Evolutionary conservation across 129 eudicot species (phyloP).

Genomic region (Lonicera japonica): DNA sequence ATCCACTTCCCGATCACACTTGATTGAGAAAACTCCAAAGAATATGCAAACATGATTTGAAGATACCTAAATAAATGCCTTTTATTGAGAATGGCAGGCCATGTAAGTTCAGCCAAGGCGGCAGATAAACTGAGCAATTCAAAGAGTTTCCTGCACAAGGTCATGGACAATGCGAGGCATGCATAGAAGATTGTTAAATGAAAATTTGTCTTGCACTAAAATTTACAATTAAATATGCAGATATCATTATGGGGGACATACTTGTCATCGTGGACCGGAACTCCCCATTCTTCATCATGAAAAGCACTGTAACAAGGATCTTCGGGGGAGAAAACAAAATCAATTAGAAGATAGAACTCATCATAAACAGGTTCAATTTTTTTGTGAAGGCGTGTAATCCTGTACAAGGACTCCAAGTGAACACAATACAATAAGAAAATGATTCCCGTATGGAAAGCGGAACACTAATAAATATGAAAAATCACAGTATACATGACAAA

Average conservation of each 20-base stretch:
- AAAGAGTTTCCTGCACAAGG: slow-evolving; percentile 62
- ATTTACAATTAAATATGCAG: no score
- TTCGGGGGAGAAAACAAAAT: slow-evolving; percentile 22
- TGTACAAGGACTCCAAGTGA: no score
- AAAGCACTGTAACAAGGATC: slow-evolving; percentile 57
- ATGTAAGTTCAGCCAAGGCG: slow-evolving; percentile 84
- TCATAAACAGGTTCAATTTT: no score
- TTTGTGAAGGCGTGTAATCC: no score
- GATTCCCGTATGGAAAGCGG: no score
- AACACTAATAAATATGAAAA: no score
- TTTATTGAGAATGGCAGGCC: slow-evolving; percentile 78
- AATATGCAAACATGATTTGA: background rate
- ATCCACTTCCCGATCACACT: slow-evolving; percentile 2
- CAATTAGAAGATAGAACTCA: background rate
- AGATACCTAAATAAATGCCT: slow-evolving; percentile 66
- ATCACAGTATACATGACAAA: no score
- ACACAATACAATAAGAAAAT: no score
- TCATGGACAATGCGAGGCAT: slow-evolving; percentile 10
- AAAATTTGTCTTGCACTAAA: no score
- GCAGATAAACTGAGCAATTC: slow-evolving; percentile 81
- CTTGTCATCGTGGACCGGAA: slow-evolving; percentile 74
- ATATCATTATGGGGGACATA: slow-evolving; percentile 15
- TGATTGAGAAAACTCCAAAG: background rate
- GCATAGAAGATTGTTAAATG: background rate
- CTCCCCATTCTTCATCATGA: slow-evolving; percentile 85